Percentiles rank a stretch among this genome's conserved stretches.
phyloP scores from a whole-genome alignment of 768 basidiomycete genomes.

The Tulasnella sp. region DNA sequence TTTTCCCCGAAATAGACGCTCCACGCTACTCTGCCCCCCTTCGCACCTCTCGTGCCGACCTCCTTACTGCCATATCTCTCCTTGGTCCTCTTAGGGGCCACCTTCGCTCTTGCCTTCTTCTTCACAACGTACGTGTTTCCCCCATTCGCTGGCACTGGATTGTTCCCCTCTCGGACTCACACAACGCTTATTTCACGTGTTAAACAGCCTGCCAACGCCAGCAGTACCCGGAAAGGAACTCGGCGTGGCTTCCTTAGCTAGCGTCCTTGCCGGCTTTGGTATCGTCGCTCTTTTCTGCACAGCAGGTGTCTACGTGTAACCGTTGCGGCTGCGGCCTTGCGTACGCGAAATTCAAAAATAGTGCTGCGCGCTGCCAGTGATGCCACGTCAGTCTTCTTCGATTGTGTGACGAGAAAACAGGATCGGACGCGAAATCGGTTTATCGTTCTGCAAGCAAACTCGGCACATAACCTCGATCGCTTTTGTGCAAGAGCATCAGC shows the following conservation, averaged over 20 bases:
- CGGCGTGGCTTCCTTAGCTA: slow-evolving; percentile 65
- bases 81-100: slow-evolving; percentile 63
- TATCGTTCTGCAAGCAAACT: neutral
- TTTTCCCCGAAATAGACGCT: slow-evolving; percentile 46
- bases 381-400: neutral
- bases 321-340: too few relatives aligned
- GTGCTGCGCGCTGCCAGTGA: neutral
- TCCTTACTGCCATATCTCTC: slow-evolving; percentile 69
- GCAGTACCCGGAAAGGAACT: slow-evolving; percentile 62
- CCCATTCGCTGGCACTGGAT: neutral
- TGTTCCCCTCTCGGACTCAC: neutral
- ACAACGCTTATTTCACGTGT: slow-evolving; percentile 29
- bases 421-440: neutral
- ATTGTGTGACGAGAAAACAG: neutral
- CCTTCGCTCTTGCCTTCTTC: slow-evolving; percentile 86
- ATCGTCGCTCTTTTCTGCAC: slow-evolving; percentile 86
- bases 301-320: slow-evolving; percentile 75
- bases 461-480: neutral
- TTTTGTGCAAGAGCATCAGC: neutral
- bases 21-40: slow-evolving; percentile 64
- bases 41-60: slow-evolving; percentile 66
- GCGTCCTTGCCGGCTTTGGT: slow-evolving; percentile 80
- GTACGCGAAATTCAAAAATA: neutral
- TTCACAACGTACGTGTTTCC: slow-evolving; percentile 57
- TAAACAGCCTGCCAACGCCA: slow-evolving; percentile 67